Evolutionary conservation across 1,284 basidiomycete genomes (phyloP), one percentile per base, ranked within the genome.

Genomic region (Leccinum griseonigrum): DNA sequence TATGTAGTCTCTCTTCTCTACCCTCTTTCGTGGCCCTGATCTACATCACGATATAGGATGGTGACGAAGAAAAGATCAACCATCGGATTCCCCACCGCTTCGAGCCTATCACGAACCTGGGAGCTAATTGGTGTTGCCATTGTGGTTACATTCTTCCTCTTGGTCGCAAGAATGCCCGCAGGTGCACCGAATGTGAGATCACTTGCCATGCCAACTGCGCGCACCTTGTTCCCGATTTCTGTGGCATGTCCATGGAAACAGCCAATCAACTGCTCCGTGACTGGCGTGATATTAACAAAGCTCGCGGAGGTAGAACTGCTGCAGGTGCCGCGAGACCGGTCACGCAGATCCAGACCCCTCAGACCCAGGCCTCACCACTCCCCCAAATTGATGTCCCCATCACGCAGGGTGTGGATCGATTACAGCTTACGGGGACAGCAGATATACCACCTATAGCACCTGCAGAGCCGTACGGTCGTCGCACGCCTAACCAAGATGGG

Each of bases 191-290:
- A 75, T 99, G 97, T 77, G 89, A 91, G 71, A 89, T 98, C 65
- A 98, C 97, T 58, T 97, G 95, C 69, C 97, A 99, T 78, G 95
- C 95, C 26, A 95, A 97, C 67, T 99, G 97, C 77, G 94, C 95
- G 1, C 97, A 99, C 75, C 85, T 99, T 59, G 97, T 99, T 34
- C 97, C 97, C 61, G 97, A 99, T 78, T 98, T 99, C 77, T 99
- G 97, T 73, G 97, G 97, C 57, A 98, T 99, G 97, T 95, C 95
- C 26, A 99, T 99, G 97, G 97, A 98, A 77, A 97, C 94, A 63
- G 97, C 97, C 48, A 98, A 98, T 75, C 88, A 92, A 71, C 83
- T 99, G 29, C 84, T 99, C 60, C 88, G 90, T 64, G 92, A 97
- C 75, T 90, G 95, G 81, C 91, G 95, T 72, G 94, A 88, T 68